These are phyloP conservation scores for Crepidotus variabilis DNA, from an alignment of 768 basidiomycete species.

Conservation along the genomic window DNA sequence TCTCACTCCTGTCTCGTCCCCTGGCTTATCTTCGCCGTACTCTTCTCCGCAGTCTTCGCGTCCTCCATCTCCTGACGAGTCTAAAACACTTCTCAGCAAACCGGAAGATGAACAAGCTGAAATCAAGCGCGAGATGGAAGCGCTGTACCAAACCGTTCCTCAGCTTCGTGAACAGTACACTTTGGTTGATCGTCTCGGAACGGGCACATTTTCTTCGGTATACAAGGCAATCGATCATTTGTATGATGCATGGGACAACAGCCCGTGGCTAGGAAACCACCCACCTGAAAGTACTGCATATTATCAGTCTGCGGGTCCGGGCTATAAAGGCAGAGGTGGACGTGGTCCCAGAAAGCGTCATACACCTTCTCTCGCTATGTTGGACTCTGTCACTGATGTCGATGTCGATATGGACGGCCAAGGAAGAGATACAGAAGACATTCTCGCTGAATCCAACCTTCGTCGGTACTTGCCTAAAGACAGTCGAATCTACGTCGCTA, in stretches of 20 bases:
- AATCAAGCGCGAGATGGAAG: constrained; percentile 73
- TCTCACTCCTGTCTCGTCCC: constrained; percentile 1
- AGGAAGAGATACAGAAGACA: not conserved
- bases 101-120: constrained; percentile 65
- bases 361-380: not conserved
- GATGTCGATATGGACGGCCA: not conserved
- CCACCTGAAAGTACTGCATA: constrained; percentile 59
- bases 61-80: constrained; percentile 45
- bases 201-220: constrained; percentile 98
- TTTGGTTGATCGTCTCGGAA: constrained; percentile 88
- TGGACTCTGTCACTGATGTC: not conserved
- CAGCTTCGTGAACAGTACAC: constrained; percentile 65
- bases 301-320: constrained; percentile 48
- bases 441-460: not conserved
- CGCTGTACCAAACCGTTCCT: constrained; percentile 65
- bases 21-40: constrained; percentile 4
- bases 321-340: constrained; percentile 21
- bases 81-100: constrained; percentile 53
- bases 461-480: constrained; percentile 20
- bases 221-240: constrained; percentile 92
- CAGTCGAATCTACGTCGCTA: constrained; percentile 75
- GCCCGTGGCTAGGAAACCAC: constrained; percentile 67
- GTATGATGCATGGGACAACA: constrained; percentile 74
- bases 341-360: constrained; percentile 12
- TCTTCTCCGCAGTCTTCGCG: constrained; percentile 19